A percentile compares a stretch with the other conserved stretches of the same genome.
These are phyloP conservation scores for Colletotrichum euphorbiae DNA, from an alignment of 2,329 filamentous ascomycete genomes.

Conservation along the genomic window DNA sequence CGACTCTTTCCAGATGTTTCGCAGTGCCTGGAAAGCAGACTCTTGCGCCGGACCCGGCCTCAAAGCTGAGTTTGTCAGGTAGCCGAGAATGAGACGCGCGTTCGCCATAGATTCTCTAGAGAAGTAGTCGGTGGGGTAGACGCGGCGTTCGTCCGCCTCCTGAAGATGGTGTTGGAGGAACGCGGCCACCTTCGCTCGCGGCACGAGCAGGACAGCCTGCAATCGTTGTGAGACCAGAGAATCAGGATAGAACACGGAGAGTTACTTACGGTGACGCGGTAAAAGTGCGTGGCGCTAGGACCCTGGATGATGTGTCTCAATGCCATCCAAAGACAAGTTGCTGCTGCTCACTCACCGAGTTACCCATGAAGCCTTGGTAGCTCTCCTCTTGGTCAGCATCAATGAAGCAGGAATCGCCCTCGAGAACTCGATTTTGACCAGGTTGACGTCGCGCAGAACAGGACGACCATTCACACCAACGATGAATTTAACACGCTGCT, in stretches of 20 bases:
- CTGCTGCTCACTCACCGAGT: conserved; percentile 41
- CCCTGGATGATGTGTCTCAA: conserved; percentile 22
- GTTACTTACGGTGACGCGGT: conserved; percentile 33
- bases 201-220: conserved; percentile 19
- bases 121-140: background rate
- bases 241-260: background rate
- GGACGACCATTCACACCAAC: conserved; percentile 45
- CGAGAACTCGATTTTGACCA: conserved; percentile 43
- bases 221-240: background rate
- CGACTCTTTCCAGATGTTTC: background rate
- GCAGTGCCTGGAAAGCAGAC: conserved; percentile 1
- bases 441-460: conserved; percentile 34
- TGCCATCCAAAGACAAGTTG: too few relatives aligned
- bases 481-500: conserved; percentile 42
- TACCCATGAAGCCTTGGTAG: conserved; percentile 46
- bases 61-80: background rate
- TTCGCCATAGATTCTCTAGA: background rate
- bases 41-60: background rate
- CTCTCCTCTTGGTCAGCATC: conserved; percentile 40
- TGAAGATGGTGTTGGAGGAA: background rate
- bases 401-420: conserved; percentile 42
- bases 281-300: conserved; percentile 43
- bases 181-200: background rate
- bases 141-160: background rate
- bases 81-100: background rate